Conservation (phyloP, 768 basidiomycete species). For the Boletus huronensis region DNA sequence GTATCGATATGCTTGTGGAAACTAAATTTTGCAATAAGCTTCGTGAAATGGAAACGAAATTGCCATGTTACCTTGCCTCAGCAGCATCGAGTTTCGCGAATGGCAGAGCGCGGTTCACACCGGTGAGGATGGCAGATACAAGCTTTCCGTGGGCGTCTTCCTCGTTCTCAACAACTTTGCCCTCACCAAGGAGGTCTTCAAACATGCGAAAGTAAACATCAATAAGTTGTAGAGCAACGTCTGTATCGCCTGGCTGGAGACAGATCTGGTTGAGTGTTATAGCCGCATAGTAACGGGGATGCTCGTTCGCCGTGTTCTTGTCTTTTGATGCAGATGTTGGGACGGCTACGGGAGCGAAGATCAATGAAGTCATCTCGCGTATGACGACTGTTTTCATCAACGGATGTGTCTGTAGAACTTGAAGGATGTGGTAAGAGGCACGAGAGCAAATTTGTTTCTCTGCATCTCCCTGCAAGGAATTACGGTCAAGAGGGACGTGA, state of each 20-base stretch:
- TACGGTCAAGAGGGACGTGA: neutral
- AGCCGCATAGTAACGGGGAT: constrained; percentile 86
- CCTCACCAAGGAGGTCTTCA: constrained; percentile 76
- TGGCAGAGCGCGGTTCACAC: constrained; percentile 92
- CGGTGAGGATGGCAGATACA: constrained; percentile 87
- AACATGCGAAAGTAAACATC: constrained; percentile 96
- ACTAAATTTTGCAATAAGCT: constrained; percentile 35
- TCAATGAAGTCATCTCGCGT: constrained; percentile 77
- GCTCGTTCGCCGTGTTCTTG: constrained; percentile 49
- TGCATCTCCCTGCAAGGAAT: constrained; percentile 67
- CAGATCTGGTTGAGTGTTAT: constrained; percentile 96
- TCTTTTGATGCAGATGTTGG: constrained; percentile 11
- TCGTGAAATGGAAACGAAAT: neutral
- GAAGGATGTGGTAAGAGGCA: constrained; percentile 85
- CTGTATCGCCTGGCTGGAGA: constrained; percentile 60
- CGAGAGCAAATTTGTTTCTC: constrained; percentile 86
- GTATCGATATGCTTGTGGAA: constrained; percentile 87
- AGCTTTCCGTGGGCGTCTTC: constrained; percentile 80
- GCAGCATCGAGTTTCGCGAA: constrained; percentile 80
- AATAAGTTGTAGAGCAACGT: constrained; percentile 74
- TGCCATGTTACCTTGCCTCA: constrained; percentile 52
- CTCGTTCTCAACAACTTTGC: constrained; percentile 25
- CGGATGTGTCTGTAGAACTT: constrained; percentile 86
- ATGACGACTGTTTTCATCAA: constrained; percentile 90
- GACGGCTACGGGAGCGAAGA: constrained; percentile 39